Percentiles rank a stretch among this genome's conserved stretches.
These are phyloP conservation scores for Puccinia triticina DNA, from an alignment of 1,284 basidiomycete genomes.

Conservation along the genomic window DNA sequence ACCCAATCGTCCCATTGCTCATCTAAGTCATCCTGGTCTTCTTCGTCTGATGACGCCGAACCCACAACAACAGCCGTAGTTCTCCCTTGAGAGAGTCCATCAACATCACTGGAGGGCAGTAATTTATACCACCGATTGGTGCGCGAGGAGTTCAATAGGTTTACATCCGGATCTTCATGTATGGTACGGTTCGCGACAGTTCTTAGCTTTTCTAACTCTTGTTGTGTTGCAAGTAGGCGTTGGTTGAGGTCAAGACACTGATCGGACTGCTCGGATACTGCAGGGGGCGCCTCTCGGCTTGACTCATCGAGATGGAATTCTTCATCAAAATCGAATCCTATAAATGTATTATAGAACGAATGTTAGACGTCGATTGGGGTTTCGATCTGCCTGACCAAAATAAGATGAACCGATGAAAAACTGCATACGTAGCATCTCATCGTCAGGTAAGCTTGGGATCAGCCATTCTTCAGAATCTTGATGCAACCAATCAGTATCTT, in stretches of 20 bases:
- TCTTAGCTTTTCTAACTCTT: too few species aligned
- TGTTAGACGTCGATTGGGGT: neutral
- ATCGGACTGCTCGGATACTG: too few species aligned
- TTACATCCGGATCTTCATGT: too few species aligned
- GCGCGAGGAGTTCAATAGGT: too few species aligned
- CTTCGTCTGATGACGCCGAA: constrained; percentile 2
- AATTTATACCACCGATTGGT: too few species aligned
- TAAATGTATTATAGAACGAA: neutral
- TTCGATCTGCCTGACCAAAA: neutral
- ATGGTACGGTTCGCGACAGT: too few species aligned
- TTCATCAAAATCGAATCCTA: constrained; percentile 16
- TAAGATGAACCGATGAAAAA: neutral
- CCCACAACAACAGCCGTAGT: neutral
- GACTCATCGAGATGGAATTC: neutral
- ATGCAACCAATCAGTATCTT: constrained; percentile 3
- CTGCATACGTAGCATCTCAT: constrained; percentile 38
- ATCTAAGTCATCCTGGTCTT: neutral
- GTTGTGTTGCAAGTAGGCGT: too few species aligned
- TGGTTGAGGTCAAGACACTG: too few species aligned
- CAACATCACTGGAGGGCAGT: too few species aligned
- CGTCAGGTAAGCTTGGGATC: constrained; percentile 26
- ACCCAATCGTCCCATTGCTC: constrained; percentile 42
- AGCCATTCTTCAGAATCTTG: constrained; percentile 40
- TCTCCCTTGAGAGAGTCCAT: too few species aligned
- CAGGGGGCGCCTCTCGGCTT: neutral